Evolutionary conservation across 176 grass and related monocot genomes (phyloP).

Genomic region (Avena sativa): DNA sequence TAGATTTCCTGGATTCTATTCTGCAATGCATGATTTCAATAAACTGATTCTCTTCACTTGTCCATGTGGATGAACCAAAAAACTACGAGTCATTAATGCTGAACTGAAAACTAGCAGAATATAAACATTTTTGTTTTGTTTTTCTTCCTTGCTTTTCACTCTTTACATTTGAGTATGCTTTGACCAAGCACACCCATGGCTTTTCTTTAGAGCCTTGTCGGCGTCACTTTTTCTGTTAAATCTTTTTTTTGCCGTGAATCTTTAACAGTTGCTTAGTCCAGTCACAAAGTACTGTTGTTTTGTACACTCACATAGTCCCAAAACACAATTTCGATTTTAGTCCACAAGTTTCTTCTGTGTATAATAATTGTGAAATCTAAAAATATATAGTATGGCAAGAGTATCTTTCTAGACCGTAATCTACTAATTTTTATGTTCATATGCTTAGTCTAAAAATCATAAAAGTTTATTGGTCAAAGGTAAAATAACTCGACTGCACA

Average conservation of each 20-base stretch:
- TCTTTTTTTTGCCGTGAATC: neutral
- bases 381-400: neutral
- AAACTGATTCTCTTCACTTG: conserved; percentile 22
- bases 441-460: conserved; percentile 4
- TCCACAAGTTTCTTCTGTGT: neutral
- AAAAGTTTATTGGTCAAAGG: neutral
- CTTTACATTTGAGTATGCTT: conserved; percentile 19
- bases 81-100: neutral
- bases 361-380: neutral
- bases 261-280: neutral
- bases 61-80: conserved; percentile 6
- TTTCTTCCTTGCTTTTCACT: neutral
- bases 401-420: neutral
- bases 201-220: conserved; percentile 21
- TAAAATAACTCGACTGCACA: neutral
- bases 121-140: neutral
- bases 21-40: conserved; percentile 12
- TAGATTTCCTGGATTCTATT: conserved; percentile 26
- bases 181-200: neutral
- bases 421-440: neutral
- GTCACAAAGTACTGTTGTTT: conserved; percentile 6
- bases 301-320: neutral
- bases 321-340: neutral
- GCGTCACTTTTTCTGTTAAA: neutral
- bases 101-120: conserved; percentile 1